Conservation (phyloP, 768 basidiomycete genomes). For the Amanita fuliginea region DNA sequence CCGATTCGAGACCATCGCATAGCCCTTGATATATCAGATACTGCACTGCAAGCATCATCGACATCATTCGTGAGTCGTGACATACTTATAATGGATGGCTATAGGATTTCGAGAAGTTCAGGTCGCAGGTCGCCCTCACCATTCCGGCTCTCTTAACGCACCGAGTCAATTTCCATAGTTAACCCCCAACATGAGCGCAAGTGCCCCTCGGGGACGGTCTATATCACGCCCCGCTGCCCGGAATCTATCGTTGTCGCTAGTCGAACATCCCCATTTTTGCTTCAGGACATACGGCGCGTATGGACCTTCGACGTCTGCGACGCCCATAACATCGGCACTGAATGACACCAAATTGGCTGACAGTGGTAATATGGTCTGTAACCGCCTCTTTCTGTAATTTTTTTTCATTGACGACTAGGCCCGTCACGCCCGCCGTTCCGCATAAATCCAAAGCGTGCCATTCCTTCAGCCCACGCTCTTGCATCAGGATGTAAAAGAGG, state of each 20-base stretch:
- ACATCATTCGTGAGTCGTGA: not conserved
- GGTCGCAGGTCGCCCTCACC: slow-evolving; percentile 4
- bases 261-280: not conserved
- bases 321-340: not conserved
- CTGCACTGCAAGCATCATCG: not conserved
- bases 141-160: not conserved
- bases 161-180: not conserved
- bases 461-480: not conserved
- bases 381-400: no score
- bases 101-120: not conserved
- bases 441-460: not conserved
- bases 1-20: no score
- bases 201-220: not conserved
- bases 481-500: slow-evolving; percentile 12
- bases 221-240: not conserved
- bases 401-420: not conserved
- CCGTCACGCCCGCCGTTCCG: not conserved
- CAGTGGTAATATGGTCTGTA: not conserved
- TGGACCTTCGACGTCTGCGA: not conserved
- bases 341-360: not conserved
- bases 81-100: not conserved
- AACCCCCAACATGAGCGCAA: not conserved
- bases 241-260: slow-evolving; percentile 3
- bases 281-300: slow-evolving; percentile 1
- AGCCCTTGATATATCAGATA: not conserved